phyloP scores from a whole-genome alignment of 441 rosid species.

The Capsella rubella region DNA sequence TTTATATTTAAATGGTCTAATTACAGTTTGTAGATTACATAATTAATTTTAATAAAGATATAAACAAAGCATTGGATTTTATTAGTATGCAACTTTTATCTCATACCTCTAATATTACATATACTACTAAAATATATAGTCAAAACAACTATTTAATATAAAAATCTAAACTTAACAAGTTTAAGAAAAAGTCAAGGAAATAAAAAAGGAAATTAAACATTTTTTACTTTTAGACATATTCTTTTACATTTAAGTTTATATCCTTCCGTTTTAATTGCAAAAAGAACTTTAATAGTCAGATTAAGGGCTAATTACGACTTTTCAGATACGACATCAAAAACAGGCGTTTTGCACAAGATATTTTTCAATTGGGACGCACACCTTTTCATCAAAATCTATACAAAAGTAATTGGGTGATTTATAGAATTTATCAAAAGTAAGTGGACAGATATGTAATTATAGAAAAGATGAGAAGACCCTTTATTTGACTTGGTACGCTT shows the following conservation, averaged over 20 bases:
- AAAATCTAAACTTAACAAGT: background rate
- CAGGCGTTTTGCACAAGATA: constrained; percentile 15
- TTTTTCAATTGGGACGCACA: background rate
- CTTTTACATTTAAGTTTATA: constrained; percentile 26
- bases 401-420: background rate
- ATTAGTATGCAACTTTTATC: no score
- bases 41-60: background rate
- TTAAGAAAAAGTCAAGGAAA: background rate
- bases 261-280: constrained; percentile 42
- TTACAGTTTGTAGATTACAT: background rate
- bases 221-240: constrained; percentile 3
- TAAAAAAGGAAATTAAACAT: background rate
- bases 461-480: constrained; percentile 27
- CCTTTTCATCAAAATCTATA: background rate
- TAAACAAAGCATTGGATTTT: no score
- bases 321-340: background rate
- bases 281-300: constrained; percentile 14
- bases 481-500: constrained; percentile 39
- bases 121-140: background rate
- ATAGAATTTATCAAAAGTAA: background rate
- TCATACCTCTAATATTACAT: no score
- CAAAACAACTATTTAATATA: background rate
- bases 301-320: constrained; percentile 18
- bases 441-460: constrained; percentile 18
- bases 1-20: background rate